Evolutionary conservation across 2,329 filamentous ascomycete genomes (phyloP).

Genomic region (Trichoderma afroharzianum): DNA sequence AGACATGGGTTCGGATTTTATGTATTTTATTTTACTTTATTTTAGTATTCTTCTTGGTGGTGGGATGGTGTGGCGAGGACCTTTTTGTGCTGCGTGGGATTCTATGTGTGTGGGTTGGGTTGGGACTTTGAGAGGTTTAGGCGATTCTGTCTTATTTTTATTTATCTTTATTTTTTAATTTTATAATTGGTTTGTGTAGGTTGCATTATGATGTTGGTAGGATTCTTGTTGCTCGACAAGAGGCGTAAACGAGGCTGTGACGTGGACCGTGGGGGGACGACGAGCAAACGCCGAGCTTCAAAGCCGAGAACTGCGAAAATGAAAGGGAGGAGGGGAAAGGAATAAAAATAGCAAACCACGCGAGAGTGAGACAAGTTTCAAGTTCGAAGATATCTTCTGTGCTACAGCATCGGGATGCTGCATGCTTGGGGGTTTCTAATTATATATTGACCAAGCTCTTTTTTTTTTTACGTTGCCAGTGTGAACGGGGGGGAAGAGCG

Average conservation of each 20-base stretch:
- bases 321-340: background rate
- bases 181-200: background rate
- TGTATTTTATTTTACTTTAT: background rate
- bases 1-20: background rate
- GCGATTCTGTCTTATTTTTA: background rate
- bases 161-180: background rate
- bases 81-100: background rate
- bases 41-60: background rate
- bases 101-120: background rate
- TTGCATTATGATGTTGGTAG: background rate
- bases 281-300: no score
- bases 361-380: constrained; percentile 4
- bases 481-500: background rate
- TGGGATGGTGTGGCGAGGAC: background rate
- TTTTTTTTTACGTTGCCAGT: background rate
- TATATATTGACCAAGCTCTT: background rate
- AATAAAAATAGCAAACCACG: background rate
- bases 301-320: background rate
- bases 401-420: background rate
- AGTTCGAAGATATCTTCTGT: background rate
- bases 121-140: background rate
- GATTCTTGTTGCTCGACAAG: background rate
- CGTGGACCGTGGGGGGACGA: background rate
- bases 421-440: background rate
- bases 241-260: background rate